These are phyloP conservation scores for Epichloe scottii DNA, from an alignment of 2,329 filamentous ascomycete species.

Conservation along the genomic window DNA sequence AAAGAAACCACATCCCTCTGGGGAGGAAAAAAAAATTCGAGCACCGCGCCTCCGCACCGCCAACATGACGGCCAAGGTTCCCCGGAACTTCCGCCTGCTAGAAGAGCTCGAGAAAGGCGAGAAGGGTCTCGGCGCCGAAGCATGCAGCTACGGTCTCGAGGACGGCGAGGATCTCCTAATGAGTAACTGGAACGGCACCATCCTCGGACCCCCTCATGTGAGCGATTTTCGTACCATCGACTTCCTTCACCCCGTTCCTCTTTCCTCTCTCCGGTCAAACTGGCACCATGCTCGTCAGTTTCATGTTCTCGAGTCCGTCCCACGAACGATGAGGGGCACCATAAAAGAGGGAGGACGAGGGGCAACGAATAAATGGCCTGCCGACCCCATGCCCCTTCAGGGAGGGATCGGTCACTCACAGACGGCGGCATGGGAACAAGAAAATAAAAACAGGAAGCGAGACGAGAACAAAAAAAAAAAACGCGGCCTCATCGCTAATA, in stretches of 20 bases:
- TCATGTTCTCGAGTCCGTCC: too few species aligned
- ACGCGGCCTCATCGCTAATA: conserved; percentile 4
- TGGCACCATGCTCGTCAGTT: too few species aligned
- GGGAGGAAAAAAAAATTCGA: background rate
- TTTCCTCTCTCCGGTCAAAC: background rate
- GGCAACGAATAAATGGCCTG: too few species aligned
- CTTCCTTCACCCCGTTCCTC: background rate
- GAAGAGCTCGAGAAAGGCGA: conserved; percentile 99
- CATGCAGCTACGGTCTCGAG: conserved; percentile 91
- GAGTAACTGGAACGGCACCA: conserved; percentile 98
- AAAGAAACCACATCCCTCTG: background rate
- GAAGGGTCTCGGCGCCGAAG: conserved; percentile 91
- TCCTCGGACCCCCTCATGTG: conserved; percentile 90
- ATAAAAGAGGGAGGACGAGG: too few species aligned
- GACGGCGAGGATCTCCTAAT: conserved; percentile 91
- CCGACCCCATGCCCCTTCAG: too few species aligned
- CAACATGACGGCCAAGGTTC: conserved; percentile 48
- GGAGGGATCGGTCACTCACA: too few species aligned
- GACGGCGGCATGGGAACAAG: background rate
- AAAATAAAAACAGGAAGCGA: background rate
- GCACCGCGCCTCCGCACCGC: background rate
- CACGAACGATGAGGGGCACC: too few species aligned
- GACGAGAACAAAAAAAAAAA: too few species aligned
- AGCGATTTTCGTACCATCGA: conserved; percentile 9
- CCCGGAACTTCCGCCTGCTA: conserved; percentile 88